These are phyloP conservation scores for Fragilariopsis cylindrus DNA, from an alignment of 108 stramenopile genomes.

Conservation along the genomic window DNA sequence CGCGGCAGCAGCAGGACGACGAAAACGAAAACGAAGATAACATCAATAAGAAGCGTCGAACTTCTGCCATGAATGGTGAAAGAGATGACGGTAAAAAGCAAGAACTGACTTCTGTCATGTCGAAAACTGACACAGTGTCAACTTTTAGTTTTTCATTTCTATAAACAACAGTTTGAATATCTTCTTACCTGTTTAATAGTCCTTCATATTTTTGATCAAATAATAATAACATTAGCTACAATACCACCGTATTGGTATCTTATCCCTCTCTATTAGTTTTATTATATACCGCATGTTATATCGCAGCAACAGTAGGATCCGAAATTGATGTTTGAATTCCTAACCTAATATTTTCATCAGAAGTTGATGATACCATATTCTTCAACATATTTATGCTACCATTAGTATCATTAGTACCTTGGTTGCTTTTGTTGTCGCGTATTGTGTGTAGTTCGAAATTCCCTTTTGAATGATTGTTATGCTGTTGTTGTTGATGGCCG, in stretches of 20 bases:
- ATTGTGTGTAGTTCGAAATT: conserved; percentile 11
- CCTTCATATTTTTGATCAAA: not conserved
- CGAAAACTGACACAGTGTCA: conserved; percentile 26
- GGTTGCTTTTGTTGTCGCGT: not conserved
- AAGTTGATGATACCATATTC: not conserved
- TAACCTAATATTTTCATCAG: not conserved
- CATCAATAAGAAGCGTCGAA: not conserved
- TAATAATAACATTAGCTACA: not conserved
- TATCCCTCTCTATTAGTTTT: not conserved
- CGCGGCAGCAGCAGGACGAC: not conserved
- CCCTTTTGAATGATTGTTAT: not conserved
- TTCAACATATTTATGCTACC: not conserved
- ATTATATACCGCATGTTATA: not conserved
- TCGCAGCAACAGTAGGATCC: conserved; percentile 9
- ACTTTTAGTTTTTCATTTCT: conserved; percentile 40
- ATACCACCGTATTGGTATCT: not conserved
- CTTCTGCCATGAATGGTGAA: not conserved
- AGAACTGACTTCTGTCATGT: conserved; percentile 32
- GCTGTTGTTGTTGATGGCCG: too few relatives aligned
- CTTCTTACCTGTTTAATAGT: too few relatives aligned
- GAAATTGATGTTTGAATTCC: not conserved
- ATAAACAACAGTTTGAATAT: conserved; percentile 3
- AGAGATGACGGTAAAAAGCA: not conserved
- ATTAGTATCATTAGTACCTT: not conserved
- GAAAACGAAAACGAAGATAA: not conserved